Evolutionary conservation across 805 yeast species (phyloP), one percentile per base, ranked within the genome.

Genomic region (Saturnispora halmiae): DNA sequence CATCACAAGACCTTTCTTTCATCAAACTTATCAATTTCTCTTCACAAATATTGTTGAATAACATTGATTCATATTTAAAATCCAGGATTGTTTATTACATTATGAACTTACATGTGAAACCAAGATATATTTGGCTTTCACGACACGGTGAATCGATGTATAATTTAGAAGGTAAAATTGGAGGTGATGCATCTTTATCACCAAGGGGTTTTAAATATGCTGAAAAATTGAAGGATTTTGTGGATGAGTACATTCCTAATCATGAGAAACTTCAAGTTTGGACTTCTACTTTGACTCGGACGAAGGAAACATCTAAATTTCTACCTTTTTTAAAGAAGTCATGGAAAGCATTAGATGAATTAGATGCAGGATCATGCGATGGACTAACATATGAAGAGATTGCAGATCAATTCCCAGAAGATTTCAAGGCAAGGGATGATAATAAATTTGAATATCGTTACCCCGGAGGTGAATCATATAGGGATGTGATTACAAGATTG

Each of bases 321-420:
- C 68, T 90, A 51, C 86, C 92, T 1, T 85, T 82, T 60, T 77
- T 80, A 45, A 80, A 87, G 58, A 68, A 87, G 49, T 82, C 80
- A 48, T 90, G 98, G 99, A 92, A 92, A 61, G 97, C 97, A 1
- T 67, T 90, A 51, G 97, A 90, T 59, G 98, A 90, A 64, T 72
- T 90, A 46, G 97, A 90, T 59, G 97, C 96, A 0, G 98, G 98
- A 9, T 88, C 85, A 19, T 90, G 97, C 60, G 98, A 90, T 61
- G 97, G 96, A 5, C 73, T 90, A 74, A 90, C 98, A 0, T 90
- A 90, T 57, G 95, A 88, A 50, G 95, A 90, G 46, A 86, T 90
- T 53, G 94, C 85, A 52, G 64, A 72, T 25, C 61, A 70, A 46
- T 88, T 79, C 58, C 98, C 98, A 0, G 95, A 86, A 48, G 99